Percentiles rank a stretch among this genome's conserved stretches.
Conservation (phyloP, 1,284 basidiomycete genomes). For the Coniferiporia weirii region DNA sequence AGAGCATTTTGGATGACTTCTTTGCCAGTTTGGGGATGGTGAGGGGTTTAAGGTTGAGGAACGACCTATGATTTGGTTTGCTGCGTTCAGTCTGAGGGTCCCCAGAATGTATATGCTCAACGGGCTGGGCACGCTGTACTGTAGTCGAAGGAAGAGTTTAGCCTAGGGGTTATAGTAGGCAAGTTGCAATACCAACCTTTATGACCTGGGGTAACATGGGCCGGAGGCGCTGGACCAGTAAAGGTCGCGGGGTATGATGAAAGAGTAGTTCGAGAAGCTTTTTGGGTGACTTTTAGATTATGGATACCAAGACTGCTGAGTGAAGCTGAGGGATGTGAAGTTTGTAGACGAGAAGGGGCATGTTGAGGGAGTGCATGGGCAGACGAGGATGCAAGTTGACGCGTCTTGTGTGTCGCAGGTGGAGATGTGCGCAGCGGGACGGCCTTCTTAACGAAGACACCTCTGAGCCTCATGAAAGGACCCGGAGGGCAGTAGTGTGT, state of each 20-base stretch:
- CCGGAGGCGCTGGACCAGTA: no score
- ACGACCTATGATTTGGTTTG: background rate
- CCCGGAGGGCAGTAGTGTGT: background rate
- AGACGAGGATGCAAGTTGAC: constrained; percentile 13
- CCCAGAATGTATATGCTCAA: background rate
- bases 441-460: constrained; percentile 2
- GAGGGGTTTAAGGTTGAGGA: constrained; percentile 12
- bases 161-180: no score
- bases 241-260: no score
- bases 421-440: constrained; percentile 2
- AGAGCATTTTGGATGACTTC: background rate
- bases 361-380: constrained; percentile 3
- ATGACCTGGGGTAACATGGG: no score
- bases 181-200: no score
- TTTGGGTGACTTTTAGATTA: no score
- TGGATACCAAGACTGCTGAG: background rate
- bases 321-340: background rate
- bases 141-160: background rate
- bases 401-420: constrained; percentile 1
- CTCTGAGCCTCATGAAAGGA: constrained; percentile 1
- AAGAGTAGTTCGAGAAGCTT: no score
- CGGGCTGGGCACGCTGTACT: background rate
- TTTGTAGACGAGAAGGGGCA: background rate
- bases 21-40: constrained; percentile 4
- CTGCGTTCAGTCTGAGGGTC: background rate